Evolutionary conservation across 352 stramenopile genomes (phyloP), one percentile per base, ranked within the genome.

Genomic region (Phytophthora macrochlamydospora): DNA sequence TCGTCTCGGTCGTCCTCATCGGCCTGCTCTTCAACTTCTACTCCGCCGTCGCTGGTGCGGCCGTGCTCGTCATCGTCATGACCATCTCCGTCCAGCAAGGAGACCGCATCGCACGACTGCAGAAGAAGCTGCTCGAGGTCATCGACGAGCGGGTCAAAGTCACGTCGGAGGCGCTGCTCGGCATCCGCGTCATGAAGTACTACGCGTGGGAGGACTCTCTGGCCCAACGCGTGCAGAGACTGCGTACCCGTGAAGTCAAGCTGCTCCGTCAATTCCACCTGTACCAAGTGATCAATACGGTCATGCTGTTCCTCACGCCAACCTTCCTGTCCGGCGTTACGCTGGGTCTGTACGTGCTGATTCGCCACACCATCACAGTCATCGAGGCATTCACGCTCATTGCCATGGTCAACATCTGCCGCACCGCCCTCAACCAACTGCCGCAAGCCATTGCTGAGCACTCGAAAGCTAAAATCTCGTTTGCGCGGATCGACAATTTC

Each of bases 231-330:
- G 18, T 24, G 18, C 18, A 24, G 18, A 24, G 18, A 24, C 18
- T 24, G 18, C 18, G 18, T 24, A 24, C 18, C 18, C 18, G 51
- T 67, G 81, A 90, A 50, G 63, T 87, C 30, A 38, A 24, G 45
- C 51, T 80, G 0, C 32, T 80, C 8, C 72, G 75, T n/a, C 55
- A 56, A 12, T 83, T 79, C 52, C 56, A 83, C 42, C 57, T 35
- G 50, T 67, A 76, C 35, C 79, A 89, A 51, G 73, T 91, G 51
- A 35, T 87, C 35, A 93, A 90, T 71, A 78, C 73, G 3, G 71
- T 73, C 11, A 67, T 89, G 70, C 58, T 90, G 1, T 85, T 85
- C 44, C 49, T 90, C 24, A 84, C 73, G 24, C 75, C 80, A 0
- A 74, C 70, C 9, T 68, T 77, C 14, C 62, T 90, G 1, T 75